Percentiles rank a stretch among this genome's conserved stretches.
Evolutionary conservation across 2,329 filamentous ascomycete species (phyloP).

Genomic region (Epichloe typhina): DNA sequence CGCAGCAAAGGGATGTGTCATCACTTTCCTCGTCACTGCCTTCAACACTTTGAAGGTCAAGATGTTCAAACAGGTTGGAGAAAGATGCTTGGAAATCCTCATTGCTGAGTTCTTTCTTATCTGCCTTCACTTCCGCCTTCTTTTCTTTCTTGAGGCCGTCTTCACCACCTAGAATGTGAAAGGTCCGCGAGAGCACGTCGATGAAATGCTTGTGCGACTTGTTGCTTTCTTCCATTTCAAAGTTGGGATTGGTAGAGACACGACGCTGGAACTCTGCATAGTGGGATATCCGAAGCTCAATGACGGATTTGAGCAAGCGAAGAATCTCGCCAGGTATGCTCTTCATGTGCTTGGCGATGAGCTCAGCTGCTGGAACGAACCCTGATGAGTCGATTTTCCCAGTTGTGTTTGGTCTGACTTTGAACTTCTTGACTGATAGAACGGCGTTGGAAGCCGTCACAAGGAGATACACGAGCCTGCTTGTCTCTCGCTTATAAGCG

Average conservation of each 20-base stretch:
- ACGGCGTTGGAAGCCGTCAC: conserved; percentile 25
- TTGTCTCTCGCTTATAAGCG: conserved; percentile 26
- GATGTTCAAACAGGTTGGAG: conserved; percentile 1
- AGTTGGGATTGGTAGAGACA: conserved; percentile 18
- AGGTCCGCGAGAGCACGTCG: conserved; percentile 23
- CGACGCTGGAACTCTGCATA: conserved; percentile 20
- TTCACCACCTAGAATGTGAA: conserved; percentile 21
- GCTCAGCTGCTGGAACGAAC: conserved; percentile 25
- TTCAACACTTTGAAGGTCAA: not conserved
- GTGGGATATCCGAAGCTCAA: conserved; percentile 19
- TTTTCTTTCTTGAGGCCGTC: conserved; percentile 9
- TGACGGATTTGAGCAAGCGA: conserved; percentile 24
- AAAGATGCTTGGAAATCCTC: not conserved
- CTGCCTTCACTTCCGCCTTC: not conserved
- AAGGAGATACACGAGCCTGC: conserved; percentile 25
- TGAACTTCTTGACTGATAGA: conserved; percentile 11
- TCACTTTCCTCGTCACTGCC: not conserved
- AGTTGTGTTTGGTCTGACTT: conserved; percentile 20
- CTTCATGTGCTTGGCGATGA: conserved; percentile 24
- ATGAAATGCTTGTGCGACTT: conserved; percentile 29
- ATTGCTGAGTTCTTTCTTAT: not conserved
- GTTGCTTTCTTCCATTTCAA: conserved; percentile 25
- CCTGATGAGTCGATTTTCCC: conserved; percentile 23
- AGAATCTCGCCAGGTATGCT: conserved; percentile 22
- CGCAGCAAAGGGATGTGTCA: not conserved